These are phyloP conservation scores for Bjerkandera adusta DNA, from an alignment of 1,284 basidiomycete species.

Conservation along the genomic window DNA sequence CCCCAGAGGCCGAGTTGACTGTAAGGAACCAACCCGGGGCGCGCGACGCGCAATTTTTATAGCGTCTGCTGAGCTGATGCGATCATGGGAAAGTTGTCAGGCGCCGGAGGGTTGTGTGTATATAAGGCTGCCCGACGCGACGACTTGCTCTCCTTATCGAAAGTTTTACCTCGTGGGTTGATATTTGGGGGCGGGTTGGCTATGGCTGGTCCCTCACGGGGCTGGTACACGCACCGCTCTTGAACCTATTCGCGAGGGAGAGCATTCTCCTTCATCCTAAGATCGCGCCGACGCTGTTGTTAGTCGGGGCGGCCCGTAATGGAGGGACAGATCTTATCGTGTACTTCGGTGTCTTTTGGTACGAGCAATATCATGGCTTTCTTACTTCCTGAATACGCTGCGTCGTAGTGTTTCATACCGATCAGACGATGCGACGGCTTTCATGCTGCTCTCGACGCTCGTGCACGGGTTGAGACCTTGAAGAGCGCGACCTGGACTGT, in stretches of 20 bases:
- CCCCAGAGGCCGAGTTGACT: constrained; percentile 57
- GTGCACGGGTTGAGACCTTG: too few relatives aligned
- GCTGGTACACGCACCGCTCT: constrained; percentile 39
- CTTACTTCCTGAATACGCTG: too few relatives aligned
- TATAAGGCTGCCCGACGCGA: constrained; percentile 22
- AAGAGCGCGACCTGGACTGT: too few relatives aligned
- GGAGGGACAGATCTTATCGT: too few relatives aligned
- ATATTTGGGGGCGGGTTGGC: constrained; percentile 68
- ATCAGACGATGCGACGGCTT: too few relatives aligned
- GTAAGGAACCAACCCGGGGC: constrained; percentile 37
- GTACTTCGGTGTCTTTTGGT: too few relatives aligned
- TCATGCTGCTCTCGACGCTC: too few relatives aligned
- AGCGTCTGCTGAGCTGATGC: constrained; percentile 43
- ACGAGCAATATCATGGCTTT: too few relatives aligned
- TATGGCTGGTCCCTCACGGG: constrained; percentile 15
- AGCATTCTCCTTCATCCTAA: constrained; percentile 43
- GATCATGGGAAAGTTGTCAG: constrained; percentile 9
- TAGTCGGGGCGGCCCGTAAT: constrained; percentile 54
- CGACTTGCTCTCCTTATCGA: constrained; percentile 34
- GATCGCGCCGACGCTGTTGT: constrained; percentile 38
- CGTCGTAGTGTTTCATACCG: too few relatives aligned
- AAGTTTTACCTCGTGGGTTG: constrained; percentile 67
- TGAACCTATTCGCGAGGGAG: constrained; percentile 53
- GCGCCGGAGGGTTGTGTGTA: constrained; percentile 22
- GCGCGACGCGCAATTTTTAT: constrained; percentile 25